Percentiles rank a stretch among this genome's conserved stretches.
Evolutionary conservation across 1,139 yeast genomes (phyloP).

Genomic region (Geotrichum cucujoidarum): DNA sequence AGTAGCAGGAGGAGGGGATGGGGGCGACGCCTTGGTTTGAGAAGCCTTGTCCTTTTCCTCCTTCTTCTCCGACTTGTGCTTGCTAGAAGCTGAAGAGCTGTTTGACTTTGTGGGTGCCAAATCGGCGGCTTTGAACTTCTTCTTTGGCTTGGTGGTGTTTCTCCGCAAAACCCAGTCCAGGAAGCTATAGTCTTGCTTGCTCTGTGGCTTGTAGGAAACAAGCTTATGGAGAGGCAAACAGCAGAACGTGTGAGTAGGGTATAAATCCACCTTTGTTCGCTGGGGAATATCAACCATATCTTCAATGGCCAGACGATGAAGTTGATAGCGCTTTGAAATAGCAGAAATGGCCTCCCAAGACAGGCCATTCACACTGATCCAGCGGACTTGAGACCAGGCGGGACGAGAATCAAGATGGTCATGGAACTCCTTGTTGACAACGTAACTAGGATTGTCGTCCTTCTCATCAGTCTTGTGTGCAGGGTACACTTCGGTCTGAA

Average conservation of each 20-base stretch:
- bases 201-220: constrained; percentile 30
- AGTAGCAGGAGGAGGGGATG: neutral
- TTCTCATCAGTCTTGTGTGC: constrained; percentile 15
- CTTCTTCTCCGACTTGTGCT: neutral
- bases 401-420: constrained; percentile 37
- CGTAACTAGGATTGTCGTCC: constrained; percentile 10
- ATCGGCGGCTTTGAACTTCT: neutral
- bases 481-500: constrained; percentile 33
- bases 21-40: neutral
- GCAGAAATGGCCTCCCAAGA: constrained; percentile 51
- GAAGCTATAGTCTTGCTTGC: constrained; percentile 9
- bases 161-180: constrained; percentile 10
- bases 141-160: neutral
- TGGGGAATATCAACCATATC: constrained; percentile 57
- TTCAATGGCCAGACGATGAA: constrained; percentile 50
- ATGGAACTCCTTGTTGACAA: constrained; percentile 24
- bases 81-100: neutral
- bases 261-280: constrained; percentile 50
- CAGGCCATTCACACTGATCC: constrained; percentile 53
- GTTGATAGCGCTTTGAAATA: constrained; percentile 39
- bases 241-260: constrained; percentile 46
- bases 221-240: constrained; percentile 48
- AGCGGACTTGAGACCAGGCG: constrained; percentile 46
- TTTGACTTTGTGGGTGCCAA: constrained; percentile 3
- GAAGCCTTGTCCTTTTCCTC: neutral